Evolutionary conservation across 495 filamentous ascomycete genomes (phyloP).

Genomic region (Neurospora sp.): DNA sequence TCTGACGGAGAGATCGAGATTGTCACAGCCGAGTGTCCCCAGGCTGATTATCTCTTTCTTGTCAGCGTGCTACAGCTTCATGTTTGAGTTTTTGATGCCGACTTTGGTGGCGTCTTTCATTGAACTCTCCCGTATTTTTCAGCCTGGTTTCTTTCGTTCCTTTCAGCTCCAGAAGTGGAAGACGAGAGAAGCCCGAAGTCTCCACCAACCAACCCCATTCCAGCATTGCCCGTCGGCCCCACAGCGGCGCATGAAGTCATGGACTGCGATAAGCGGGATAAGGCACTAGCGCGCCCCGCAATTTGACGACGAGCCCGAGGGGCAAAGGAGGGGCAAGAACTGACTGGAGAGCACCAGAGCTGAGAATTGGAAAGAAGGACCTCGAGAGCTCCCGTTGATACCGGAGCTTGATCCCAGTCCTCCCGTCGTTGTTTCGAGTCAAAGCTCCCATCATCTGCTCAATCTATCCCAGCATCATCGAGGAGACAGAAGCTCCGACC

Average conservation of each 20-base stretch:
- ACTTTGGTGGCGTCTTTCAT: background rate
- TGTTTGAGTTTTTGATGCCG: background rate
- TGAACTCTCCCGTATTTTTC: background rate
- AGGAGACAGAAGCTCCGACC: background rate
- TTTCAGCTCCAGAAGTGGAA: background rate
- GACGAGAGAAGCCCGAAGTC: background rate
- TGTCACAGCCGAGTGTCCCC: too few relatives aligned
- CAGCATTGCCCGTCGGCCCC: background rate
- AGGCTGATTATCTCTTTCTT: background rate
- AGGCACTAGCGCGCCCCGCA: slow-evolving; percentile 14
- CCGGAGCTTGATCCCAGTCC: background rate
- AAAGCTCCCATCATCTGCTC: background rate
- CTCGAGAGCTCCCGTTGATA: background rate
- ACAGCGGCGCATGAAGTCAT: slow-evolving; percentile 19
- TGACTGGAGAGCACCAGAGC: background rate
- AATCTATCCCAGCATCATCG: background rate
- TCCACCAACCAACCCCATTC: background rate
- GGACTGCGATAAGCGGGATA: slow-evolving; percentile 21
- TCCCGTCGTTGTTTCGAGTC: background rate
- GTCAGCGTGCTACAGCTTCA: background rate
- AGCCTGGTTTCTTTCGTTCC: background rate
- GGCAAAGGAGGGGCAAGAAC: slow-evolving; percentile 2
- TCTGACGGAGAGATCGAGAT: background rate
- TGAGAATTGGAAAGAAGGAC: background rate
- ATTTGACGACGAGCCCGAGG: slow-evolving; percentile 1